These are phyloP conservation scores for Wickerhamiella spandovensis DNA, from an alignment of 805 yeast genomes.

Conservation along the genomic window DNA sequence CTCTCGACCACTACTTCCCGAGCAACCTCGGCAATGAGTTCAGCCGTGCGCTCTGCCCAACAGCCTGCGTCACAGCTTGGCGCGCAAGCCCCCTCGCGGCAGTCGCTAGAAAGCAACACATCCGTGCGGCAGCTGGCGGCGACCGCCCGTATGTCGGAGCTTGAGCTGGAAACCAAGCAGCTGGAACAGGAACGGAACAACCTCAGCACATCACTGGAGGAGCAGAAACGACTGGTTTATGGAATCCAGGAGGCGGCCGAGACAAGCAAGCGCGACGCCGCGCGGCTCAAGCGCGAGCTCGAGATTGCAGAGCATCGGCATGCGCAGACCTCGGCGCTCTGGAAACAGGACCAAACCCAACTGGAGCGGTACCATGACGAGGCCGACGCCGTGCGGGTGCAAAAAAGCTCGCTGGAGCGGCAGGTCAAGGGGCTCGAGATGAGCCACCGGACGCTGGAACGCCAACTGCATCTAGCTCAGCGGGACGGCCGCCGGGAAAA, in stretches of 20 bases:
- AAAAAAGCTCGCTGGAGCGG: constrained; percentile 19
- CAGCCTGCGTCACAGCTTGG: too few species aligned
- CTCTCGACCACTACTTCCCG: not conserved
- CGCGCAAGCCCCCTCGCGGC: not conserved
- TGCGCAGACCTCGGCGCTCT: constrained; percentile 5
- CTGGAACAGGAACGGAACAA: not conserved
- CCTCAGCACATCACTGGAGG: not conserved
- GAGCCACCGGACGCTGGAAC: constrained; percentile 18
- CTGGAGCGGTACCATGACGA: constrained; percentile 13
- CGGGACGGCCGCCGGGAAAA: constrained; percentile 17
- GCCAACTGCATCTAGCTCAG: constrained; percentile 14
- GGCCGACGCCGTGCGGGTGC: constrained; percentile 14
- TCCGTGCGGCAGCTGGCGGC: not conserved
- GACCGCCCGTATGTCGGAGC: not conserved
- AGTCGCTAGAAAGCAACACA: not conserved
- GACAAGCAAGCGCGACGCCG: not conserved
- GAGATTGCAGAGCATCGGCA: constrained; percentile 5
- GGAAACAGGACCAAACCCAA: constrained; percentile 3
- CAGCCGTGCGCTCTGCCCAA: too few species aligned
- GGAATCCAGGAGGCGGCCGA: not conserved
- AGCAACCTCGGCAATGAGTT: too few species aligned
- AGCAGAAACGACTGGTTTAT: not conserved
- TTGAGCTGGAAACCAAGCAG: not conserved
- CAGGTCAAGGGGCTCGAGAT: constrained; percentile 22
- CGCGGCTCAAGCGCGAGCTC: constrained; percentile 5